Evolutionary conservation across 768 basidiomycete genomes (phyloP).

Genomic region (Suillus subaureus): DNA sequence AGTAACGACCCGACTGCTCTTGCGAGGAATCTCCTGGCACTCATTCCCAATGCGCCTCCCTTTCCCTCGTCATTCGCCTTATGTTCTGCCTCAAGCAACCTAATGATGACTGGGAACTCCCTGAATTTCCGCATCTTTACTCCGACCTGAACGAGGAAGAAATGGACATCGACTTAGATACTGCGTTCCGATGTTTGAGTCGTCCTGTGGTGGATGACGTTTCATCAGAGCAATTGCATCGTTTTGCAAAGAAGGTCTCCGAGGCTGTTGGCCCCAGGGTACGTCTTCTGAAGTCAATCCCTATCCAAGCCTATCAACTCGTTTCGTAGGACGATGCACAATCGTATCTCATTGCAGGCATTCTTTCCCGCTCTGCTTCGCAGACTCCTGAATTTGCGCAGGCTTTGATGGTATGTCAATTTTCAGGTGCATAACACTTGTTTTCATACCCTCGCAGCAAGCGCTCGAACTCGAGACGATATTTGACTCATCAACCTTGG

Average conservation of each 20-base stretch:
- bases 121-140: constrained; percentile 71
- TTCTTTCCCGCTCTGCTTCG: constrained; percentile 65
- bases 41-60: constrained; percentile 62
- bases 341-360: constrained; percentile 60
- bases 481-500: constrained; percentile 55
- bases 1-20: constrained; percentile 59
- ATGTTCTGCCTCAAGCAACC: constrained; percentile 82
- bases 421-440: constrained; percentile 11
- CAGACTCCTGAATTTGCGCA: constrained; percentile 54
- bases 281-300: constrained; percentile 1
- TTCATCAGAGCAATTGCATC: constrained; percentile 48
- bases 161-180: constrained; percentile 60
- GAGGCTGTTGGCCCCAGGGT: constrained; percentile 63
- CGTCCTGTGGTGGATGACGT: constrained; percentile 64
- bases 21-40: constrained; percentile 59
- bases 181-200: constrained; percentile 52
- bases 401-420: constrained; percentile 45
- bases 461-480: constrained; percentile 55
- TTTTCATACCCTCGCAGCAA: constrained; percentile 41
- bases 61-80: constrained; percentile 65
- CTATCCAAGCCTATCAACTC: constrained; percentile 11
- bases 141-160: constrained; percentile 56
- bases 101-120: constrained; percentile 79
- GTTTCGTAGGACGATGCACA: constrained; percentile 50
- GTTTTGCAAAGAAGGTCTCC: constrained; percentile 58